Evolutionary conservation across 306 rosid species (phyloP).

Genomic region (Lotus japonicus): DNA sequence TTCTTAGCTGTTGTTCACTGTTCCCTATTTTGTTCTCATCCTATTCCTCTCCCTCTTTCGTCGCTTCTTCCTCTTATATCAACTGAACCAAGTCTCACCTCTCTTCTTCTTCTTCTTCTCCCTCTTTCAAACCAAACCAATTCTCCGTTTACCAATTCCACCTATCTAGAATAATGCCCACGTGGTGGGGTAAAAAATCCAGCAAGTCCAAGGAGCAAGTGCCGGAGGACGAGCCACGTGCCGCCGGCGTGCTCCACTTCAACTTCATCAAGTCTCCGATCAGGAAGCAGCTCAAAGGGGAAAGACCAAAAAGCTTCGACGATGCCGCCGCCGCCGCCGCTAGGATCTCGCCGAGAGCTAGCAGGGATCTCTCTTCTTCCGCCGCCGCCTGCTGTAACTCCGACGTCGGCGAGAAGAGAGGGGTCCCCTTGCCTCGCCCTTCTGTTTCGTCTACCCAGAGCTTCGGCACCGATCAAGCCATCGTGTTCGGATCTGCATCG

Average conservation of each 20-base stretch:
- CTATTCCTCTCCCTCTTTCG: not conserved
- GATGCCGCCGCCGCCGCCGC: slow-evolving; percentile 10
- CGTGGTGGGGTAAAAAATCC: slow-evolving; percentile 75
- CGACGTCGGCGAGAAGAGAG: slow-evolving; percentile 35
- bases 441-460: slow-evolving; percentile 35
- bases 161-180: slow-evolving; percentile 58
- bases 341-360: slow-evolving; percentile 46
- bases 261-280: slow-evolving; percentile 35
- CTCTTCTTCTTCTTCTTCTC: not conserved
- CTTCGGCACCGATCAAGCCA: slow-evolving; percentile 42
- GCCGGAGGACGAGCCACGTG: not conserved
- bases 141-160: not conserved
- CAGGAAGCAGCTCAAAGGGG: not conserved
- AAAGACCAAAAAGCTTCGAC: slow-evolving; percentile 52
- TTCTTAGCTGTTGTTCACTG: slow-evolving; percentile 48
- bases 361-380: slow-evolving; percentile 35
- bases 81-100: slow-evolving; percentile 14
- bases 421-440: slow-evolving; percentile 71
- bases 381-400: slow-evolving; percentile 40
- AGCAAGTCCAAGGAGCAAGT: slow-evolving; percentile 48
- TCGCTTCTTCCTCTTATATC: slow-evolving; percentile 27
- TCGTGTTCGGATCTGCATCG: slow-evolving; percentile 57
- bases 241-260: not conserved
- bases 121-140: not conserved
- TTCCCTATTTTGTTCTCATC: not conserved